phyloP scores from a whole-genome alignment of 108 stramenopile genomes.

The Cyclotella choctawhatcheeana region DNA sequence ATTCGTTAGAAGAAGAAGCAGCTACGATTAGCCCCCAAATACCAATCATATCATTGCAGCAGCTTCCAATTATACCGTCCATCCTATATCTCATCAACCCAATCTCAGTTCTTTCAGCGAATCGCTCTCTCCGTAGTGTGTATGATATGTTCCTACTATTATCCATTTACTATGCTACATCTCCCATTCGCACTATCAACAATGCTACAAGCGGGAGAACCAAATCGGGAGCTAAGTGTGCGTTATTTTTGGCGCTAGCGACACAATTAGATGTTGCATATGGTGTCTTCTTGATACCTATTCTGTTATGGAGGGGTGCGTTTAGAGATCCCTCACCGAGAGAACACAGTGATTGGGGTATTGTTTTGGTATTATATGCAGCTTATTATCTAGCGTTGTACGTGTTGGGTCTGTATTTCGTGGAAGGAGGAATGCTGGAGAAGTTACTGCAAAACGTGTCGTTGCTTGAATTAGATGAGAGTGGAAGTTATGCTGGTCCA shows the following conservation, averaged over 20 bases:
- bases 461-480: constrained; percentile 44
- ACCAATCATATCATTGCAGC: constrained; percentile 32
- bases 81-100: constrained; percentile 64
- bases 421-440: constrained; percentile 26
- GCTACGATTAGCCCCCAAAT: too few relatives aligned
- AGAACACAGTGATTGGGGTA: constrained; percentile 45
- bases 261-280: constrained; percentile 61
- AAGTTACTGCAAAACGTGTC: constrained; percentile 23
- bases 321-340: not conserved
- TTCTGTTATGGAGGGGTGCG: constrained; percentile 45
- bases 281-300: constrained; percentile 51
- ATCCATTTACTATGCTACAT: constrained; percentile 45
- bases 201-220: constrained; percentile 8
- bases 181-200: constrained; percentile 3
- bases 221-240: constrained; percentile 24
- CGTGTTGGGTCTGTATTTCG: constrained; percentile 31
- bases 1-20: too few relatives aligned
- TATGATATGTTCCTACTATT: constrained; percentile 51
- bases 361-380: constrained; percentile 33
- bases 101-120: constrained; percentile 51
- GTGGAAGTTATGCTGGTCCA: constrained; percentile 58
- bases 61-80: constrained; percentile 54
- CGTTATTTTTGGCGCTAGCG: constrained; percentile 61
- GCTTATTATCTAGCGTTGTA: constrained; percentile 32
- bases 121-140: constrained; percentile 54